Conservation (phyloP, 2,329 filamentous ascomycete species). For the Drechslerella stenobrocha region DNA sequence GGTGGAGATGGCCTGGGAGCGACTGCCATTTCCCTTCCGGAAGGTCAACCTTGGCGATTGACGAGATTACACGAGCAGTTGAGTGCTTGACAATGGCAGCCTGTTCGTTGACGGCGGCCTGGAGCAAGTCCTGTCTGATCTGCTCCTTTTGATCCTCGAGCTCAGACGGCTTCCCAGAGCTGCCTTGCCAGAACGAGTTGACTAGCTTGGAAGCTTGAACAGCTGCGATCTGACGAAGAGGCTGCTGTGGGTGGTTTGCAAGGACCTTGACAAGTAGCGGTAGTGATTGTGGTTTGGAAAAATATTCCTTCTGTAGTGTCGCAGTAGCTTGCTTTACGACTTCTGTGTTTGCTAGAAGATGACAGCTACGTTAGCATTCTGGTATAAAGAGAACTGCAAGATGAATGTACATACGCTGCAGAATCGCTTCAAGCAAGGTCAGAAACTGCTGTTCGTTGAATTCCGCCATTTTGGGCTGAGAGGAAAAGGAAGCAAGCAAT, state of each 20-base stretch:
- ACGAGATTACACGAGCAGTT: conserved; percentile 81
- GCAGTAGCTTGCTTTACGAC: conserved; percentile 87
- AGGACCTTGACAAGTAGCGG: conserved; percentile 85
- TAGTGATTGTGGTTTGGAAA: conserved; percentile 79
- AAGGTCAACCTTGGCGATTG: conserved; percentile 82
- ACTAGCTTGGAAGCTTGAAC: conserved; percentile 86
- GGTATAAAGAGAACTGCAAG: conserved; percentile 24
- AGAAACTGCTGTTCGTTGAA: conserved; percentile 43
- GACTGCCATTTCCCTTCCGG: conserved; percentile 83
- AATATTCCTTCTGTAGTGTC: conserved; percentile 90
- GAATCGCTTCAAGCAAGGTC: conserved; percentile 36
- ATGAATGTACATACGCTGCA: conserved; percentile 31
- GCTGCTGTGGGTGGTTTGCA: conserved; percentile 72
- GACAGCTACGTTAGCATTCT: conserved; percentile 43
- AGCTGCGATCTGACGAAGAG: conserved; percentile 83
- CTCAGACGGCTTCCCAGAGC: conserved; percentile 57
- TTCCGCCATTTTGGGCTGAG: conserved; percentile 28
- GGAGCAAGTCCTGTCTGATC: conserved; percentile 79
- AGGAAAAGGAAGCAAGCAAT: conserved; percentile 1
- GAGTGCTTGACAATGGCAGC: conserved; percentile 79
- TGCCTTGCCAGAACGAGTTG: conserved; percentile 73
- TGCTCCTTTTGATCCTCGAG: conserved; percentile 72
- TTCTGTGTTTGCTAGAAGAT: conserved; percentile 74
- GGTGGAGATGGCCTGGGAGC: conserved; percentile 75
- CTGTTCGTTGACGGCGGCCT: conserved; percentile 79